Base-by-base conservation (phyloP, 768 basidiomycete species). In the Hortiboletus campestris region DNA sequence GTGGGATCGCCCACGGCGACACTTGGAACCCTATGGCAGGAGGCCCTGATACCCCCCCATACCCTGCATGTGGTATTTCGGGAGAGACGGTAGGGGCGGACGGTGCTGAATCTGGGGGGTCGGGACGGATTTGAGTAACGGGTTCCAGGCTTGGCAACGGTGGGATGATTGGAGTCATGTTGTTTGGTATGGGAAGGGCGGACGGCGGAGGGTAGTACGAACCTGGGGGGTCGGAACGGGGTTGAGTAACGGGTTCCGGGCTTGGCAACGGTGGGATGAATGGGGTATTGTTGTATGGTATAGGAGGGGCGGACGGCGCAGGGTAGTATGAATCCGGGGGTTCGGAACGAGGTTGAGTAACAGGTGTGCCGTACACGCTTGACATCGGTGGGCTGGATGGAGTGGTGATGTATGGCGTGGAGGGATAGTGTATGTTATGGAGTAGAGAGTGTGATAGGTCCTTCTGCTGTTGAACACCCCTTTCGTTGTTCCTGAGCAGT, bases 141-240 rank as follows among this genome's bases (percentile, higher is more conserved):
- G n/a, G n/a, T n/a, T n/a, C n/a, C n/a, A n/a, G n/a, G n/a, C n/a
- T n/a, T n/a, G n/a, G n/a, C n/a, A n/a, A n/a, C n/a, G n/a, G n/a
- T n/a, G n/a, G n/a, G n/a, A n/a, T n/a, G n/a, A n/a, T n/a, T n/a
- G n/a, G n/a, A n/a, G n/a, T n/a, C n/a, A n/a, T n/a, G n/a, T n/a
- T n/a, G n/a, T n/a, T n/a, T n/a, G n/a, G n/a, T n/a, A n/a, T n/a
- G 28, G 71, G 71, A 34, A 72, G 72, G 14, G 56, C 51, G 31
- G 67, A 60, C 3, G 71, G 71, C 1, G 71, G 63, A 9, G 72
- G 55, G 45, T 68, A 71, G 49, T 71, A 73, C 34, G 70, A 73
- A 2, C 63, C 66, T 10, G 67, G 70, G n/a, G 66, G 60, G 0
- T 72, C 71, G 3, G 45, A 2, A 10, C 65, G 69, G 35, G 56